phyloP scores from a whole-genome alignment of 2,329 filamentous ascomycete species.

The Plectosphaerella sp. region DNA sequence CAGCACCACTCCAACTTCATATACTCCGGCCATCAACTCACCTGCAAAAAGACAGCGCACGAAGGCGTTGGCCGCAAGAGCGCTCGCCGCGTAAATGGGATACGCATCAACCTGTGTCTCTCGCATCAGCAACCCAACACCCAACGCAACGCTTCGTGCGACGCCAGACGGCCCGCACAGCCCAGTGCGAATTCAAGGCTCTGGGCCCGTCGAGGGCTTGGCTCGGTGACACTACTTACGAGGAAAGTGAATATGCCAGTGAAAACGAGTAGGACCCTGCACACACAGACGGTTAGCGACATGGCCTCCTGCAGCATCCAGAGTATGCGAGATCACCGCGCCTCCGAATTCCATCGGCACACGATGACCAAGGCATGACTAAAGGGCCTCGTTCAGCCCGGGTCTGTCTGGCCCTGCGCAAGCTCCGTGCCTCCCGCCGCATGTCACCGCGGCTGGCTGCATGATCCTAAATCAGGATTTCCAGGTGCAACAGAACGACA shows the following conservation, averaged over 20 bases:
- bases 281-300: constrained; percentile 22
- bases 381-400: constrained; percentile 10
- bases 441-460: not conserved
- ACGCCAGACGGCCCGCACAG: constrained; percentile 4
- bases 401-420: not conserved
- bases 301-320: constrained; percentile 17
- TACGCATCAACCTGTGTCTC: constrained; percentile 64
- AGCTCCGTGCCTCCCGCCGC: not conserved
- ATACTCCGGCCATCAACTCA: constrained; percentile 24
- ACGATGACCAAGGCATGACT: constrained; percentile 28
- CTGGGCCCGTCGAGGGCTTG: constrained; percentile 6
- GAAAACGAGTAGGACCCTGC: constrained; percentile 72
- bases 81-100: constrained; percentile 68
- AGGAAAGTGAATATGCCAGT: constrained; percentile 85
- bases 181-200: constrained; percentile 7
- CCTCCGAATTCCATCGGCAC: constrained; percentile 1
- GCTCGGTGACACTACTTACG: constrained; percentile 40
- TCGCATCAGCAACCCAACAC: constrained; percentile 5
- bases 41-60: constrained; percentile 71
- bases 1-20: not conserved
- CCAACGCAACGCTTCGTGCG: not conserved
- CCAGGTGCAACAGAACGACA: constrained; percentile 1
- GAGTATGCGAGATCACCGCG: constrained; percentile 20
- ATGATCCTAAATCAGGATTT: not conserved
- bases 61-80: constrained; percentile 80